phyloP scores from a whole-genome alignment of 2,329 filamentous ascomycete genomes.

The Cercospora nicotianae region DNA sequence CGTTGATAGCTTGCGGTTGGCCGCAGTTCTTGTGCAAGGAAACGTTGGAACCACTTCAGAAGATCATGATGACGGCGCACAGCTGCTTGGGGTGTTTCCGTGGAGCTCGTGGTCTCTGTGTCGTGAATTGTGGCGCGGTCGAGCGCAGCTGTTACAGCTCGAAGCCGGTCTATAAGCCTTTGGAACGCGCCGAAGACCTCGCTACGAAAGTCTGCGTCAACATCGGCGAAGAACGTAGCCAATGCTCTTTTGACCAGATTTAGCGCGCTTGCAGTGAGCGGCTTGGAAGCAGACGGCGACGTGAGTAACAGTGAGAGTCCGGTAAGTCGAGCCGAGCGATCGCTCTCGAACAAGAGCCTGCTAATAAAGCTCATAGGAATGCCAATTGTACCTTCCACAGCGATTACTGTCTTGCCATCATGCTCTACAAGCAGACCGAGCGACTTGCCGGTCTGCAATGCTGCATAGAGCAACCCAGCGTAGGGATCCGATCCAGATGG shows the following conservation, averaged over 20 bases:
- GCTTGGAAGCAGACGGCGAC: slow-evolving; percentile 71
- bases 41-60: slow-evolving; percentile 70
- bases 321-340: slow-evolving; percentile 65
- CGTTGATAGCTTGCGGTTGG: slow-evolving; percentile 87
- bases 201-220: slow-evolving; percentile 81
- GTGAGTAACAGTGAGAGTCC: slow-evolving; percentile 77
- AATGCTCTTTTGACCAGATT: slow-evolving; percentile 65
- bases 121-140: slow-evolving; percentile 13
- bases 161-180: slow-evolving; percentile 73
- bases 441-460: slow-evolving; percentile 49
- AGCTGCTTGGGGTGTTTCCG: background rate
- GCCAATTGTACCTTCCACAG: slow-evolving; percentile 49
- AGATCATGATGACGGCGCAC: slow-evolving; percentile 49
- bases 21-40: slow-evolving; percentile 71
- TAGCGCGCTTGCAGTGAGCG: slow-evolving; percentile 65
- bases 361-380: slow-evolving; percentile 49
- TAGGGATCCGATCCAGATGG: slow-evolving; percentile 15
- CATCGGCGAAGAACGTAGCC: slow-evolving; percentile 73
- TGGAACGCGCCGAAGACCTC: slow-evolving; percentile 74
- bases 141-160: slow-evolving; percentile 63
- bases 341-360: slow-evolving; percentile 41
- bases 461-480: slow-evolving; percentile 37
- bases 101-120: background rate
- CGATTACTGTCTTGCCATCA: slow-evolving; percentile 22
- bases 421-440: slow-evolving; percentile 47